Evolutionary conservation across 352 stramenopile genomes (phyloP).

Genomic region (Pythium utonaiense): DNA sequence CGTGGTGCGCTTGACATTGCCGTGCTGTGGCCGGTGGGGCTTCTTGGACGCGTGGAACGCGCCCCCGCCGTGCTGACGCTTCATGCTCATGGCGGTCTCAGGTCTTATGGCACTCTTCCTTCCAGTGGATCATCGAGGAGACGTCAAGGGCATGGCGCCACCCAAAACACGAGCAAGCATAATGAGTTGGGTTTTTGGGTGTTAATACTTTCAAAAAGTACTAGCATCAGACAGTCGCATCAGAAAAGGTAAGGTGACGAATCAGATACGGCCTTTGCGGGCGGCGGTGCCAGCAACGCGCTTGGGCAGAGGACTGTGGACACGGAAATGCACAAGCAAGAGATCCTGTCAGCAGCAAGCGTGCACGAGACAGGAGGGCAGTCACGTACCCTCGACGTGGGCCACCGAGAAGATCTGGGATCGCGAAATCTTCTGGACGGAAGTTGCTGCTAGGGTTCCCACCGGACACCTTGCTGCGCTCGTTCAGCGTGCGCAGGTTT

Average conservation of each 20-base stretch:
- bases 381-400: conserved; percentile 53
- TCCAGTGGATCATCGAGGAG: conserved; percentile 1
- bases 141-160: neutral
- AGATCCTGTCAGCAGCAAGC: too few relatives aligned
- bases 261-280: conserved; percentile 50
- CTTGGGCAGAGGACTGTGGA: conserved; percentile 16
- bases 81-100: conserved; percentile 8
- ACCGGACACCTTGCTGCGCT: conserved; percentile 38
- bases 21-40: neutral
- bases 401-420: conserved; percentile 31
- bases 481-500: conserved; percentile 43
- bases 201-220: conserved; percentile 19
- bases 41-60: conserved; percentile 14
- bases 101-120: neutral
- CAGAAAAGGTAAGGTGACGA: too few relatives aligned
- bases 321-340: too few relatives aligned
- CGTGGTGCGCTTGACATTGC: neutral
- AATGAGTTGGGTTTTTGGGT: conserved; percentile 21
- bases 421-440: conserved; percentile 43
- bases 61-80: conserved; percentile 11
- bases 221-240: conserved; percentile 9
- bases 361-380: too few relatives aligned
- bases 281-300: conserved; percentile 32
- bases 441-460: conserved; percentile 24
- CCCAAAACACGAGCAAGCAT: too few relatives aligned